A percentile compares a stretch with the other conserved stretches of the same genome.
Evolutionary conservation across 2,329 filamentous ascomycete genomes (phyloP).

Genomic region (Macrophomina phaseolina): DNA sequence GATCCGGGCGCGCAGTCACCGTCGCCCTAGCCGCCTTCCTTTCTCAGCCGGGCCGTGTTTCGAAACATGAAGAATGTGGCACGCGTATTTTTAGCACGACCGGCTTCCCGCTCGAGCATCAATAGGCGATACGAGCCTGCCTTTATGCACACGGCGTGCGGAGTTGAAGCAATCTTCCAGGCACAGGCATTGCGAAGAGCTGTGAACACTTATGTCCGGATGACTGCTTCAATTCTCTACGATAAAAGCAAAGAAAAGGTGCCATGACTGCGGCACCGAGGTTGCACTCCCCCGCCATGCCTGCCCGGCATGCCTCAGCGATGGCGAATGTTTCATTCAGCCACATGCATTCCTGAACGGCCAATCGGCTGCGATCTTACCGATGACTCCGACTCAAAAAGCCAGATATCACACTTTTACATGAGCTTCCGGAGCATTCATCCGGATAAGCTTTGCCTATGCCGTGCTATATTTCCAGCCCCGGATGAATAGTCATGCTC

Average conservation of each 20-base stretch:
- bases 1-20: not conserved
- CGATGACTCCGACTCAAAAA: not conserved
- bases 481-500: not conserved
- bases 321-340: slow-evolving; percentile 17
- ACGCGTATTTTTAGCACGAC: slow-evolving; percentile 19
- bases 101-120: not conserved
- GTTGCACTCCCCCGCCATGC: not conserved
- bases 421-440: not conserved
- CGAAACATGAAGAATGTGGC: slow-evolving; percentile 14
- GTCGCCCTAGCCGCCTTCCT: slow-evolving; percentile 3
- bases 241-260: too few species aligned
- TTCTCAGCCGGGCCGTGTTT: slow-evolving; percentile 12
- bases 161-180: too few species aligned
- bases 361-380: not conserved
- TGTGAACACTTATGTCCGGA: too few species aligned
- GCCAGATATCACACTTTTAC: not conserved
- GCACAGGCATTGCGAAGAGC: too few species aligned
- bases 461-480: not conserved
- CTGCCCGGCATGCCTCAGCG: not conserved
- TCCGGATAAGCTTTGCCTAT: not conserved
- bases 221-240: too few species aligned
- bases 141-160: too few species aligned
- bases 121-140: too few species aligned
- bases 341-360: slow-evolving; percentile 2
- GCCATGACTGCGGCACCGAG: too few species aligned